Base-by-base conservation (phyloP, 2,329 filamentous ascomycete genomes). In the Hymenoscyphus repandus region DNA sequence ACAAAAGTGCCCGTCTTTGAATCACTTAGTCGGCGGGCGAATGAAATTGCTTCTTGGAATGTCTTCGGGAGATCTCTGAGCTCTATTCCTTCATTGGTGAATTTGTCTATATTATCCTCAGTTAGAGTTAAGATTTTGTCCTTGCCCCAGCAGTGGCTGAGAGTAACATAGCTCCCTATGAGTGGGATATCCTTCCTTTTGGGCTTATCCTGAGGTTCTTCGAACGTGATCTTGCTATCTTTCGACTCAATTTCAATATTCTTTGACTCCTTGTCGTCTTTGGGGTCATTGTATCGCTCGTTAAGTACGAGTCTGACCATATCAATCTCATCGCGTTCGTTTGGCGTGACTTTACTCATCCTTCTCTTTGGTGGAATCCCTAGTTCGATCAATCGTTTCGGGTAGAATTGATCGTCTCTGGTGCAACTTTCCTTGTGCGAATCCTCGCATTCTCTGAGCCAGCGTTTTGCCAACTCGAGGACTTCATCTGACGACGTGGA, bases 61-160 rank as follows among this genome's bases (percentile, higher is more conserved):
- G 41, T 44, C 22, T 45, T 49, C 1, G 41, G 41, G 2, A 45
- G 31, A 5, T n/a, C 17, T 7, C 33, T 36, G 4, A 50, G 22
- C 6, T 12, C 22, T 9, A 50, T 40, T 2, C 48, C 48, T 32
- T 34, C 31, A 7, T 50, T 34, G 11, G 11, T 31, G 31, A 49
- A 50, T 13, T 45, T 15, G 10, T 40, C 22, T 1, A 50, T 6
- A 17, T 45, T 45, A 1, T 34, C 17, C 18, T 42, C 40, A 3
- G 12, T n/a, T 44, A 49, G 31, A 5, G 18, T 10, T 18, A 18
- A 7, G 10, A 30, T 38, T 4, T 36, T 31, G 5, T 11, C 12
- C 20, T 50, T 39, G 15, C 48, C 41, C 48, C 48, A 50, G 31
- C 48, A 50, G 40, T 50, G 48, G 17, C 48, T 50, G 6, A 45